Evolutionary conservation across 2,329 filamentous ascomycete genomes (phyloP), one percentile per base, ranked within the genome.

Genomic region (Davidsoniella eucalypti): DNA sequence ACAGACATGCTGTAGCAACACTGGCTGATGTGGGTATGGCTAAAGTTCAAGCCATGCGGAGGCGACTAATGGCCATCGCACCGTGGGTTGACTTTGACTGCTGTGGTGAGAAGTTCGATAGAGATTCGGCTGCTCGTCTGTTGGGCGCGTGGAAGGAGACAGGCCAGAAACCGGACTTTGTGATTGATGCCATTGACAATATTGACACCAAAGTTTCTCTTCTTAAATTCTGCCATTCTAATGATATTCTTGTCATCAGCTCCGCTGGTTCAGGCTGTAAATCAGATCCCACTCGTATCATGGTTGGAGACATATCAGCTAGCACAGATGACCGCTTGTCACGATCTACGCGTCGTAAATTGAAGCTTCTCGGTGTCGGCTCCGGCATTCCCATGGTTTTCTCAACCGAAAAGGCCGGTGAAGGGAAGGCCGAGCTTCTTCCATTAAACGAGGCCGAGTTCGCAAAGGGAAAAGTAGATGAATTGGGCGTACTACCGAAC

Each of bases 171-270:
- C 87, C 88, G 1, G 82, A 90, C 58, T 98, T 82, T 60, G 79
- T 98, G n/a, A 78, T 98, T 36, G 92, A 98, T 65, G 93, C 90
- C 18, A 98, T 98, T 57, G 92, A 98, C 65, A 96, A 98, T 61
- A 96, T 98, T 55, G 86, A 94, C 47, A 94, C 87, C 49, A 98
- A 98, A 67, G 90, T 98, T 2, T 83, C 82, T 16, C 69, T 98
- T 50, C 71, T 98, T 39, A 80, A 87, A 59, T 94, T 93, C 66
- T 98, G 92, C 66, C 73, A 88, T 61, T 75, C 80, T 54, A 75
- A 87, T 60, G 70, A 73, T 1, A 69, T 96, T 23, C 82, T 79
- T 1, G 87, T 98, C 25, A 88, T 98, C 55, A 92, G 87, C 14
- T 85, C 87, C 29, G 96, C 96, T 88, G 92, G 92, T 1, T 92